A percentile compares a stretch with the other conserved stretches of the same genome.
Evolutionary conservation across 306 rosid genomes (phyloP).

Genomic region (Arachis stenosperma): DNA sequence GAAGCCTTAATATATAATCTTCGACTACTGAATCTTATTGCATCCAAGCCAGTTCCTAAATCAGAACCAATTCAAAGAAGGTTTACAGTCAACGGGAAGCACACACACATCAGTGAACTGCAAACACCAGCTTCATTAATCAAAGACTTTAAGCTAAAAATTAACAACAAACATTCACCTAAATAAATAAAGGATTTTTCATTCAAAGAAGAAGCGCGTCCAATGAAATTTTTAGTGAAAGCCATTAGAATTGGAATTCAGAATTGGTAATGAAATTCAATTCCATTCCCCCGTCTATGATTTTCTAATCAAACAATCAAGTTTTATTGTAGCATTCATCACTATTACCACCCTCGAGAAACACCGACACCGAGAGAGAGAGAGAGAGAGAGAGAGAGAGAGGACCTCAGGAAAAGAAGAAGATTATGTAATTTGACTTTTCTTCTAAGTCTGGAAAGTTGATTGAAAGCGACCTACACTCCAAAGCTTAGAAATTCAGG

Average conservation of each 20-base stretch:
- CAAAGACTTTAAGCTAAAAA: slow-evolving; percentile 11
- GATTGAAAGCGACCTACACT: slow-evolving; percentile 28
- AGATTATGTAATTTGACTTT: slow-evolving; percentile 39
- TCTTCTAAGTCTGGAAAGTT: slow-evolving; percentile 27
- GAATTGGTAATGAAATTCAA: background rate
- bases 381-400: slow-evolving; percentile 22
- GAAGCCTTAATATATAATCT: slow-evolving; percentile 14
- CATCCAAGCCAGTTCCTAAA: background rate
- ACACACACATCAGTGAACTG: background rate
- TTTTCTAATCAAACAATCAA: slow-evolving; percentile 24
- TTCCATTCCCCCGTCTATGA: background rate
- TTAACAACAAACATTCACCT: no score
- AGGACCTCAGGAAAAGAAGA: slow-evolving; percentile 37
- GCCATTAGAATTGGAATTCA: slow-evolving; percentile 10
- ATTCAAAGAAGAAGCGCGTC: slow-evolving; percentile 11
- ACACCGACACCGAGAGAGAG: slow-evolving; percentile 39
- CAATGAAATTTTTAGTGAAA: slow-evolving; percentile 24
- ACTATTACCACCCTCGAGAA: slow-evolving; percentile 35
- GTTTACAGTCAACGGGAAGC: slow-evolving; percentile 16
- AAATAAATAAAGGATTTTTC: slow-evolving; percentile 13
- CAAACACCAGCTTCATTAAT: slow-evolving; percentile 18
- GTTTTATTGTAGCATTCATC: slow-evolving; percentile 21
- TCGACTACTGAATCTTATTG: slow-evolving; percentile 16
- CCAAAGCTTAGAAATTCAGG: background rate
- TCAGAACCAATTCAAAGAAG: slow-evolving; percentile 34